Evolutionary conservation across 2,329 filamentous ascomycete species (phyloP).

Genomic region (Apiospora sp.): DNA sequence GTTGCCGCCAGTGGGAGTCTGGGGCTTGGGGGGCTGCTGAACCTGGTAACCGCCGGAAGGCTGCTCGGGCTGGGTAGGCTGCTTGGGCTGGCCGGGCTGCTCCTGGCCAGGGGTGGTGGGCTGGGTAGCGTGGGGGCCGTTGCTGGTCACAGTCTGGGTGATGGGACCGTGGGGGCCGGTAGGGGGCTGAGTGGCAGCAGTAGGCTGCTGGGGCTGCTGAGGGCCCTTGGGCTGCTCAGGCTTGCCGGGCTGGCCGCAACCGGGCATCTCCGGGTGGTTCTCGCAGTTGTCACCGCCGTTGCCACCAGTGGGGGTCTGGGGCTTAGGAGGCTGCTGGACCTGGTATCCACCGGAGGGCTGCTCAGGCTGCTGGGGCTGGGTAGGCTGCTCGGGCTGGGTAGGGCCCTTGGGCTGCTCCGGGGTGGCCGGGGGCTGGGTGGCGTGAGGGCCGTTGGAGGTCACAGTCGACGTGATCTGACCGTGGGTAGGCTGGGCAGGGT

Average conservation of each 20-base stretch:
- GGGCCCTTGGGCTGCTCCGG: neutral
- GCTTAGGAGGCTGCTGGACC: neutral
- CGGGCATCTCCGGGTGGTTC: neutral
- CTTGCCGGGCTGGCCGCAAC: neutral
- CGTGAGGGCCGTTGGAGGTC: neutral
- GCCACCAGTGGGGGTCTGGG: too few species aligned
- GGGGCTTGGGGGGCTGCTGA: neutral
- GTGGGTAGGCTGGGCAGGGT: neutral
- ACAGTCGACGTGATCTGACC: too few species aligned
- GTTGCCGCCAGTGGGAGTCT: too few species aligned
- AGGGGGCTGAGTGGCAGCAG: too few species aligned
- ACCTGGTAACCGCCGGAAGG: neutral
- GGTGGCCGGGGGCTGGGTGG: neutral
- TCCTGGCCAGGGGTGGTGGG: neutral
- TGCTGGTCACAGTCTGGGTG: neutral
- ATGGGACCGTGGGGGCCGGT: neutral
- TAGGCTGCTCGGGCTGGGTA: neutral
- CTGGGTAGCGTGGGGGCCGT: neutral
- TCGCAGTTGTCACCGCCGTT: too few species aligned
- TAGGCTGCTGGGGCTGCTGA: neutral
- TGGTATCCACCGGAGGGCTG: neutral
- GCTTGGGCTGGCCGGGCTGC: neutral
- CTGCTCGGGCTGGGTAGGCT: neutral
- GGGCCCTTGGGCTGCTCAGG: neutral
- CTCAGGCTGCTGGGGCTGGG: neutral